Evolutionary conservation across 768 basidiomycete genomes (phyloP), one percentile per base, ranked within the genome.

Genomic region (Tubosaeta sp.): DNA sequence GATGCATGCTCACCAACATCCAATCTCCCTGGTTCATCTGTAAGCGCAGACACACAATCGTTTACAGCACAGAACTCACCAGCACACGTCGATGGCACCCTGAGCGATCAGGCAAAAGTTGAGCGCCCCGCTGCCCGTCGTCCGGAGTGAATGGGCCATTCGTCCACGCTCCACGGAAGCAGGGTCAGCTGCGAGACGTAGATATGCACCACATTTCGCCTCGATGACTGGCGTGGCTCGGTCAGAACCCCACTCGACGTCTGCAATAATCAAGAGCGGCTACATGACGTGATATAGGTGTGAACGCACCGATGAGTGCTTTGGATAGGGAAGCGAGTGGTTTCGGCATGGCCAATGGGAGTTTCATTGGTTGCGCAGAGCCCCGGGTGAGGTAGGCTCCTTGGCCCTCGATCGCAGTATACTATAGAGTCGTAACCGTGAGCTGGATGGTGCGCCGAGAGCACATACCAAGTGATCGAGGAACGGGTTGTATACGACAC

Each of bases 401-500:
- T 48, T 83, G 81, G 11, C 84, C 86, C 65, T 82, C 80, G 32
- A 87, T 70, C 6, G 83, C 94, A 3, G 84, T 84, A 70, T 93
- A 94, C 83, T 86, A 55, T 9, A 27, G 19, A 46, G 11, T 42
- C 29, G 46, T 50, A 24, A 48, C 13, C 10, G 10, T 49, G n/a
- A 24, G 41, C 7, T 6, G 22, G 1, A 38, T 12, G n/a, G 24
- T 14, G 6, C 19, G 32, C 13, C 22, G 6, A 36, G n/a, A 42
- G 10, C 16, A 29, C 50, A 30, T 30, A 87, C 87, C 54, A 95
- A 75, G 45, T 93, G 78, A 52, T 89, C 79, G 51, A 92, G 74
- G 78, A 92, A 92, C 1, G 94, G 94, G 65, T 94, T 94, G 72
- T 83, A 94, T 55, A 96, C 85, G 41, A 96, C 92, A 6, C 94